These are phyloP conservation scores for Fagopyrum esculentum DNA, from an alignment of 148 eudicot species.

Conservation along the genomic window DNA sequence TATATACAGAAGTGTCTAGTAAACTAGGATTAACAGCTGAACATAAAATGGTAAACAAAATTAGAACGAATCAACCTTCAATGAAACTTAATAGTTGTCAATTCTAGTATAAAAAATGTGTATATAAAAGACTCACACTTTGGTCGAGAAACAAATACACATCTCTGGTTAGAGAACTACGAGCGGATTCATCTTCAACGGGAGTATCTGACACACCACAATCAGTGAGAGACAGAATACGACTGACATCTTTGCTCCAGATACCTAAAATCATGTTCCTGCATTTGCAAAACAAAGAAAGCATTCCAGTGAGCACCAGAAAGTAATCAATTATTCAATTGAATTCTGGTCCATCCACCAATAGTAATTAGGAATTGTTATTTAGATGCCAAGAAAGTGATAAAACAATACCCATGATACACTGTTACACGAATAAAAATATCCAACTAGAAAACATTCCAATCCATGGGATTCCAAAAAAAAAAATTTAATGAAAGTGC, in stretches of 20 bases:
- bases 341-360: neutral
- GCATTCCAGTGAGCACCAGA: neutral
- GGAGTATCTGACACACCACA: slow-evolving; percentile 66
- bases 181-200: slow-evolving; percentile 37
- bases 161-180: slow-evolving; percentile 61
- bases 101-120: neutral
- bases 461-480: neutral
- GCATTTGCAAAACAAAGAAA: slow-evolving; percentile 24
- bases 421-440: neutral
- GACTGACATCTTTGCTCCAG: slow-evolving; percentile 89
- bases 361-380: neutral
- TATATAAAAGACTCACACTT: slow-evolving; percentile 52
- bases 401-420: neutral
- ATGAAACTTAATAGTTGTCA: neutral
- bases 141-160: slow-evolving; percentile 75
- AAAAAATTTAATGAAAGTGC: neutral
- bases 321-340: neutral
- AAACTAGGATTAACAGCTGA: neutral
- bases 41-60: slow-evolving; percentile 13
- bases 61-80: slow-evolving; percentile 6
- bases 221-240: slow-evolving; percentile 77
- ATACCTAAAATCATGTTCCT: slow-evolving; percentile 85
- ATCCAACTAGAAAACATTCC: neutral
- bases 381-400: neutral
- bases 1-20: neutral